Conservation (phyloP, 305 asterid genomes). For the Fraxinus nigra region DNA sequence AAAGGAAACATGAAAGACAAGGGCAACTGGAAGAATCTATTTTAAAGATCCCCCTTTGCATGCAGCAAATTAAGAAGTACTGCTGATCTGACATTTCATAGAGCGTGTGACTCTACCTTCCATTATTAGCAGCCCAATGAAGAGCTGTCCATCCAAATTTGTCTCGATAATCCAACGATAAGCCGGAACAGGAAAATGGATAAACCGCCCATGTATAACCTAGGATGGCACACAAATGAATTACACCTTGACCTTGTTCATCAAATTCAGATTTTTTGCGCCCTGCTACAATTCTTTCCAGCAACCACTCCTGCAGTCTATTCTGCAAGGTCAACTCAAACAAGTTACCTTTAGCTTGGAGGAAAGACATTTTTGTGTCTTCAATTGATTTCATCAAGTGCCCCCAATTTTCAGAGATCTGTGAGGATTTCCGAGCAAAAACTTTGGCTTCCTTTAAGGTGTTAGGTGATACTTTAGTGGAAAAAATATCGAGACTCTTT, state of each 20-base stretch:
- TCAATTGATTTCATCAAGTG: constrained; percentile 51
- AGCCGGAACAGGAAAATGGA: constrained; percentile 76
- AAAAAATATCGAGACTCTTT: constrained; percentile 48
- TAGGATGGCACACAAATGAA: constrained; percentile 91
- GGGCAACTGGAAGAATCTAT: neutral
- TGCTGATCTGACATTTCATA: neutral
- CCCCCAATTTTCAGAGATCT: constrained; percentile 53
- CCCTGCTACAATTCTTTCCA: constrained; percentile 71
- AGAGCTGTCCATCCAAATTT: constrained; percentile 96
- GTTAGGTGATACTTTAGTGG: constrained; percentile 48
- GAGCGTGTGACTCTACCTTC: constrained; percentile 49
- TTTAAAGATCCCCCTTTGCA: constrained; percentile 1
- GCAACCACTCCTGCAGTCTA: constrained; percentile 76
- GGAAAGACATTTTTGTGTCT: constrained; percentile 47
- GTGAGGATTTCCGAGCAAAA: constrained; percentile 58
- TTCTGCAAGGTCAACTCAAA: constrained; percentile 74
- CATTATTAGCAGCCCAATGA: constrained; percentile 95
- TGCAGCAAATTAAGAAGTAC: neutral
- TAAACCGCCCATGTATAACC: constrained; percentile 86
- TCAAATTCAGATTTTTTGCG: constrained; percentile 66
- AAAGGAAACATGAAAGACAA: constrained; percentile 5
- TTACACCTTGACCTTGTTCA: constrained; percentile 90
- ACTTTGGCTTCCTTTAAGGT: constrained; percentile 68
- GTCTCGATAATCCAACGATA: constrained; percentile 90
- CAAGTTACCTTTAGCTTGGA: constrained; percentile 70